Evolutionary conservation across 805 yeast species (phyloP), one percentile per base, ranked within the genome.

Genomic region (Isabelozyma heimii): DNA sequence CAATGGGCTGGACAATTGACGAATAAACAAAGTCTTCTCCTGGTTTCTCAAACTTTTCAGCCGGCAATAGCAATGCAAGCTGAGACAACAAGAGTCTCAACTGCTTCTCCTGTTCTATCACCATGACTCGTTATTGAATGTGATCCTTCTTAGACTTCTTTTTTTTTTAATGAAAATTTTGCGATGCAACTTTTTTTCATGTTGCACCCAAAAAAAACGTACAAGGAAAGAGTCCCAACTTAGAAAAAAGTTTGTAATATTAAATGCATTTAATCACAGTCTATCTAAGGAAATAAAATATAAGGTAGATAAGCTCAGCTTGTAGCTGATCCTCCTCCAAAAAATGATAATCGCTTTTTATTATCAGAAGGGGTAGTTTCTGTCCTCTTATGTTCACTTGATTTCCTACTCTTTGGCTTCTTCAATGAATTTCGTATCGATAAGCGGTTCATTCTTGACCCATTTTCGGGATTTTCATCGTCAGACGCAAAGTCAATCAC

Each of bases 401-500:
- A 53, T 46, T 60, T 66, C 43, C 70, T 57, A 3, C 60, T 44
- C 50, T 65, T 65, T 17, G 63, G 56, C 40, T 61, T 66, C 56
- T 58, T 67, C 46, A 74, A 59, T 5, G 77, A 69, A 41, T 66
- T 64, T 47, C 79, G 57, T 39, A 74, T 74, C 10, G 75, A 63
- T 33, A 74, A 56, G 14, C 79, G 55, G 54, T 60, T 73, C 77
- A 74, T 68, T 20, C 58, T 58, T 1, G 73, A 66, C 13, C 61
- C 61, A 44, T 65, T 61, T 7, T 59, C 69, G 1, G 71, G 71
- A 47, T 67, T 69, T 47, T 74, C 79, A 52, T 74, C 77, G 52
- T 74, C 79, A 10, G 76, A 71, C 1, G 73, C 78, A 63, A 72
- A 74, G 53, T 74, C 78, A 48, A 74, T 67, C 3, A 73, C 75